Base-by-base conservation (phyloP, 2,329 filamentous ascomycete species). In the Sclerotiophoma versabilis region DNA sequence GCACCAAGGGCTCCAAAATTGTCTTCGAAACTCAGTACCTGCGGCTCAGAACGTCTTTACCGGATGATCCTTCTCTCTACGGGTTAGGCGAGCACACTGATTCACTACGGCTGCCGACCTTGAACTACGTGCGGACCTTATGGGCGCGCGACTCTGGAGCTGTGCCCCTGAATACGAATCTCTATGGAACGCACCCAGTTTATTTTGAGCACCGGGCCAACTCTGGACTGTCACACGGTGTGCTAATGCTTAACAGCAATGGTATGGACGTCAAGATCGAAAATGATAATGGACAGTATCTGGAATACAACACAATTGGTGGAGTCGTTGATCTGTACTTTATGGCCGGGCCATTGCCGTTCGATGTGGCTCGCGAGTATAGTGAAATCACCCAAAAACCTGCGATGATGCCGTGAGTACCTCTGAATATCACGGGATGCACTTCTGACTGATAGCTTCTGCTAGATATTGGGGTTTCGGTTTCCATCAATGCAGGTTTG, bases 11-110 rank as follows among this genome's bases (percentile, higher is more conserved):
- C 1, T 84, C 85, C 3, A 79, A 80, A 9, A 77, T 93, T 4
- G 78, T 93, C 26, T 95, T 92, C 62, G 87, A 93, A 74, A 84
- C 84, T 2, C 90, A 93, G 71, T 93, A 91, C 63, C 74, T 93
- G 34, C 84, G 87, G 15, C 78, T 93, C 53, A 81, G 88, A 43
- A 93, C 90, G 1, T 83, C 81, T 48, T 79, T 93, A 11, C 90
- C 91, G 0, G 74, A 83, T 0, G 80, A 86, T 44, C 88, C 90
- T 0, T 84, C 87, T 62, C 76, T 95, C 2, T 93, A 93, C 66
- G 91, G 91, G 0, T 80, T 93, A 1, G 91, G 90, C 26, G 90
- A 93, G 74, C 88, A 92, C 68, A 87, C 85, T 1, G 89, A 92
- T 63, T 80, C 85, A 4, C 83, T 91, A 61, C 81, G 83, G 47